phyloP scores from a whole-genome alignment of 805 yeast genomes.

The Danielia reshetovae region DNA sequence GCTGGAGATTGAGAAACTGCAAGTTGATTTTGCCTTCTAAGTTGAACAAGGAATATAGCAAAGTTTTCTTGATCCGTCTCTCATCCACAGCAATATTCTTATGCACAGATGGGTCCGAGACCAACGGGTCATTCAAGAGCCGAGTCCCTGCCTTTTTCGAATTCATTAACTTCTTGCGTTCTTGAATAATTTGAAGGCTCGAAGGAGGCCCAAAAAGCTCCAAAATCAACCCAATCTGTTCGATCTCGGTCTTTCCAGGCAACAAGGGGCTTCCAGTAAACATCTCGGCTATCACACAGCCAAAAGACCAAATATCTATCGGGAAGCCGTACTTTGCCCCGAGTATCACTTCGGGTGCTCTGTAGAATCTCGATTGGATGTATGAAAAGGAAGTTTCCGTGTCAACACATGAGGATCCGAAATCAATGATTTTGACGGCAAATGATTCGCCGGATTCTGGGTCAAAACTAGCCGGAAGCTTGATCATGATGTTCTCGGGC shows the following conservation, averaged over 20 bases:
- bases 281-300: constrained; percentile 55
- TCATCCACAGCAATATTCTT: constrained; percentile 21
- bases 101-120: constrained; percentile 6
- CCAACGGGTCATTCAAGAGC: constrained; percentile 10
- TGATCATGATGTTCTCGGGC: constrained; percentile 76
- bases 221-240: constrained; percentile 40
- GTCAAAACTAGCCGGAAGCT: constrained; percentile 22
- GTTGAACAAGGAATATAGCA: constrained; percentile 37
- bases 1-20: constrained; percentile 27
- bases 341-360: constrained; percentile 74
- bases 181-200: constrained; percentile 31
- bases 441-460: constrained; percentile 23
- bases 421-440: constrained; percentile 69
- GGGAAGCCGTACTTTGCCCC: constrained; percentile 58
- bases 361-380: constrained; percentile 62
- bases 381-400: constrained; percentile 46
- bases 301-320: constrained; percentile 89
- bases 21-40: constrained; percentile 36
- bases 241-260: constrained; percentile 39
- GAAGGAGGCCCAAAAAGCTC: constrained; percentile 48
- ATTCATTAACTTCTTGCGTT: constrained; percentile 34
- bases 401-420: constrained; percentile 61
- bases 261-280: constrained; percentile 15
- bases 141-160: constrained; percentile 13
- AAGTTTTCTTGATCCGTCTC: constrained; percentile 28